A percentile compares a stretch with the other conserved stretches of the same genome.
phyloP scores from a whole-genome alignment of 495 filamentous ascomycete species.

The Cercophora scortea region DNA sequence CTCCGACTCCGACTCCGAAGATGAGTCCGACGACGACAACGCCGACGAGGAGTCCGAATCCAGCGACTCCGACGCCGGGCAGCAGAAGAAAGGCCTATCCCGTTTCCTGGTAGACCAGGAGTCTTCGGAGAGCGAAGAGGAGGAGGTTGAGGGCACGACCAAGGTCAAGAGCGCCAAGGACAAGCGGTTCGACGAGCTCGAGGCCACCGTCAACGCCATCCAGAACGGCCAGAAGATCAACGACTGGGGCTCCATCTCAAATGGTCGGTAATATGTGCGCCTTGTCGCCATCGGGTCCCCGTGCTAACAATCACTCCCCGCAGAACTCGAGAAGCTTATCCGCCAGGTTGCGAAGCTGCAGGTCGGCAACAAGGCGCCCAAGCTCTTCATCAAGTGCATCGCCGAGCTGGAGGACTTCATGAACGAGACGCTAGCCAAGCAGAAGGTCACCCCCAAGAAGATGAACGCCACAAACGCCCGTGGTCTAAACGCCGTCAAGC shows the following conservation, averaged over 20 bases:
- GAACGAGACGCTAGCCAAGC: constrained; percentile 87
- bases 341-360: constrained; percentile 74
- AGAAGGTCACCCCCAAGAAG: constrained; percentile 94
- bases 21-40: constrained; percentile 36
- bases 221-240: constrained; percentile 96
- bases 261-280: constrained; percentile 49
- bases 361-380: constrained; percentile 70
- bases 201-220: constrained; percentile 77
- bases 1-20: constrained; percentile 33
- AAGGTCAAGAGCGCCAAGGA: constrained; percentile 96
- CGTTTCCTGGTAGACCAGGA: constrained; percentile 72
- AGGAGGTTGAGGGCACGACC: constrained; percentile 71
- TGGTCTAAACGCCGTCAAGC: constrained; percentile 92
- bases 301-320: constrained; percentile 9
- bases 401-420: constrained; percentile 92
- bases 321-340: constrained; percentile 97
- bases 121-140: constrained; percentile 70
- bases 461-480: constrained; percentile 95
- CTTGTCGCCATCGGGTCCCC: constrained; percentile 1
- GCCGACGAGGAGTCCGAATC: constrained; percentile 54
- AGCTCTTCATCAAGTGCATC: constrained; percentile 85
- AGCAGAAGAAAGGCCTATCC: constrained; percentile 54
- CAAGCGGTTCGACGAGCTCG: constrained; percentile 90
- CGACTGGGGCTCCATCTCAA: constrained; percentile 90
- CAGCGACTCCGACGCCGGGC: constrained; percentile 57